Base-by-base conservation (phyloP, 257 asterid species). In the Plantago ovata region DNA sequence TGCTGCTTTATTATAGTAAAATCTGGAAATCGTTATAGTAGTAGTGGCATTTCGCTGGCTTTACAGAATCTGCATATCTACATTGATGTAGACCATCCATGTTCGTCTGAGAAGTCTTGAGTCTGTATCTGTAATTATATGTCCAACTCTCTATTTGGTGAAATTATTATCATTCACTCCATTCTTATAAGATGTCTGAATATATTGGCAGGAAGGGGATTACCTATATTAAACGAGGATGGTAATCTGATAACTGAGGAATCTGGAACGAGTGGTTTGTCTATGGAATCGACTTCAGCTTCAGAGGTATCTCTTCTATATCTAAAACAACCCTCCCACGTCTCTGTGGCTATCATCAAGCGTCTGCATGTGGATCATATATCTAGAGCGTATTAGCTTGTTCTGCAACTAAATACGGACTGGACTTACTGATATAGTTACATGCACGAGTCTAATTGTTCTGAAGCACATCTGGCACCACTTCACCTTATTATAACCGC, bases 171-270 rank as follows among this genome's bases (percentile, higher is more conserved):
- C 20, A 3, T 13, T 50, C 36, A 63, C 9, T 47, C 40, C 7
- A 28, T 44, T 38, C 53, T 56, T 14, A 6, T 10, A 54, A 67
- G n/a, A 45, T 49, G 49, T 57, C 38, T 53, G 36, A 64, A 23
- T 33, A 60, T 36, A 14, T 46, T 60, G 71, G 63, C 78, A 93
- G 99, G 87, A 53, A 82, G 95, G 70, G 84, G 96, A 59, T 70
- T 89, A 28, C 97, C 99, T 6, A 74, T 93, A 56, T 60, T 93
- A 45, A 84, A 86, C 13, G 97, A 89, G 85, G 88, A 93, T 63
- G 96, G 97, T 44, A 81, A 75, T 84, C 76, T 86, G 60, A 73
- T 82, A 56, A 58, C 73, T 7, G 89, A 84, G 33, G 96, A 83
- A 48, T 62, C 87, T 67, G 90, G 74, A 52, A 87, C 79, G 82